A percentile compares a stretch with the other conserved stretches of the same genome.
These are phyloP conservation scores for Aureobasidium mangrovei DNA, from an alignment of 2,329 filamentous ascomycete genomes.

Conservation along the genomic window DNA sequence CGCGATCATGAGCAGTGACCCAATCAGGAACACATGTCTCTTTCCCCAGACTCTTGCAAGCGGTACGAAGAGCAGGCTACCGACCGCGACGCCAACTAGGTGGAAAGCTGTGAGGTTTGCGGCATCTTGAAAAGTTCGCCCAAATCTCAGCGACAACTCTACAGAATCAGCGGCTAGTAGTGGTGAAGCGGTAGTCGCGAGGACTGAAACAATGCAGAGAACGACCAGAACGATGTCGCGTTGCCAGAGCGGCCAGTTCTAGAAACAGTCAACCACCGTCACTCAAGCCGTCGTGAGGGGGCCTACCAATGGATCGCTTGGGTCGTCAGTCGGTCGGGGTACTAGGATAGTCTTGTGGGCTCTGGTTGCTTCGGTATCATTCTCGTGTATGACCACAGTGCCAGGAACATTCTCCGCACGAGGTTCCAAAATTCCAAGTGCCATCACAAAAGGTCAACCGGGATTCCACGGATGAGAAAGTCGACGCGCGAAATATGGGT, in stretches of 20 bases:
- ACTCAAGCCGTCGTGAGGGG: conserved; percentile 20
- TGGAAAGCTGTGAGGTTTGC: conserved; percentile 82
- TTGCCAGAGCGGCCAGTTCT: conserved; percentile 81
- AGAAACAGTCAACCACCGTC: conserved; percentile 12
- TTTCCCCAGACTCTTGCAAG: conserved; percentile 88
- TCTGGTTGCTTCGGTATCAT: conserved; percentile 16
- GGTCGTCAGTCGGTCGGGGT: conserved; percentile 84
- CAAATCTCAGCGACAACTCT: conserved; percentile 61
- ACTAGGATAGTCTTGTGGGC: conserved; percentile 53
- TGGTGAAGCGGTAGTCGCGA: conserved; percentile 75
- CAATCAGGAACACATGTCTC: conserved; percentile 75
- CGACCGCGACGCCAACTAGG: conserved; percentile 70
- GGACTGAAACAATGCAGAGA: conserved; percentile 70
- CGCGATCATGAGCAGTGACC: conserved; percentile 62
- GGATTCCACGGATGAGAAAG: too few species aligned
- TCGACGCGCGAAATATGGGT: too few species aligned
- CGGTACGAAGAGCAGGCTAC: conserved; percentile 78
- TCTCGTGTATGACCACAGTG: conserved; percentile 27
- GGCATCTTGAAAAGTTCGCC: conserved; percentile 59
- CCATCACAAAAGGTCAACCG: conserved; percentile 39
- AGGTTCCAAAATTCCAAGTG: conserved; percentile 66
- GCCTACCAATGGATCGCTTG: conserved; percentile 71
- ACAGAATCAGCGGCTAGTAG: conserved; percentile 84
- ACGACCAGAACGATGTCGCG: conserved; percentile 72
- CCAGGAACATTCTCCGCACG: conserved; percentile 64